Percentiles rank a stretch among this genome's conserved stretches.
phyloP scores from a whole-genome alignment of 345 rosid genomes.

The Cardamine chenopodiifolia region DNA sequence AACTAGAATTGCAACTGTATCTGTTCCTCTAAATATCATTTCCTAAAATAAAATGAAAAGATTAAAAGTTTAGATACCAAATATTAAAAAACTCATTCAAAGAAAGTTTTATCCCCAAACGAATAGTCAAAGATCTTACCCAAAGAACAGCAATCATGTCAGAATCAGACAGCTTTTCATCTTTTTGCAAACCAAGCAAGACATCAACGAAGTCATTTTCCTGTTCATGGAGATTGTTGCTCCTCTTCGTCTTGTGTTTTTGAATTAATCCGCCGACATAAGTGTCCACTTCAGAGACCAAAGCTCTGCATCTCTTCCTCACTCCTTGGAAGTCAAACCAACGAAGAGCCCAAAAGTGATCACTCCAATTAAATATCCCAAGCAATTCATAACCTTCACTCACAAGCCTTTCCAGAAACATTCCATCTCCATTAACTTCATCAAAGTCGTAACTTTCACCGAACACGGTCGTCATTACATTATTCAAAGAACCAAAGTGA shows the following conservation, averaged over 20 bases:
- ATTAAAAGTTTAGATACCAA: neutral
- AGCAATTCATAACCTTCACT: conserved; percentile 74
- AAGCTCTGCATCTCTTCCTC: conserved; percentile 61
- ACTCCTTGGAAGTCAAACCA: conserved; percentile 80
- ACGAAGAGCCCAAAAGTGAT: conserved; percentile 71
- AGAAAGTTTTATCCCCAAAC: neutral
- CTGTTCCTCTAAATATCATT: conserved; percentile 91
- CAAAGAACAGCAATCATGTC: conserved; percentile 88
- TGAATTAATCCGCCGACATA: conserved; percentile 64
- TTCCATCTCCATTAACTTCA: conserved; percentile 33
- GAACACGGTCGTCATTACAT: conserved; percentile 75
- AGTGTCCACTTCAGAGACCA: conserved; percentile 57
- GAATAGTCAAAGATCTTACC: conserved; percentile 49
- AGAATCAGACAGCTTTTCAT: conserved; percentile 56
- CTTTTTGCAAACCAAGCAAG: conserved; percentile 65
- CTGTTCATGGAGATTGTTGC: neutral
- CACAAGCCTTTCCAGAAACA: conserved; percentile 63
- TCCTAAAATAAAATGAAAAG: conserved; percentile 48
- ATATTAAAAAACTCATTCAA: neutral
- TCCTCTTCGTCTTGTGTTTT: conserved; percentile 55
- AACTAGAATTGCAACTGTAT: conserved; percentile 79
- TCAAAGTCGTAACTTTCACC: conserved; percentile 63
- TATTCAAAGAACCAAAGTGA: conserved; percentile 75
- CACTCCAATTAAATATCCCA: conserved; percentile 83
- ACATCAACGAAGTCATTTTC: conserved; percentile 70